These are phyloP conservation scores for Luvunga scandens DNA, from an alignment of 345 rosid species.

Conservation along the genomic window DNA sequence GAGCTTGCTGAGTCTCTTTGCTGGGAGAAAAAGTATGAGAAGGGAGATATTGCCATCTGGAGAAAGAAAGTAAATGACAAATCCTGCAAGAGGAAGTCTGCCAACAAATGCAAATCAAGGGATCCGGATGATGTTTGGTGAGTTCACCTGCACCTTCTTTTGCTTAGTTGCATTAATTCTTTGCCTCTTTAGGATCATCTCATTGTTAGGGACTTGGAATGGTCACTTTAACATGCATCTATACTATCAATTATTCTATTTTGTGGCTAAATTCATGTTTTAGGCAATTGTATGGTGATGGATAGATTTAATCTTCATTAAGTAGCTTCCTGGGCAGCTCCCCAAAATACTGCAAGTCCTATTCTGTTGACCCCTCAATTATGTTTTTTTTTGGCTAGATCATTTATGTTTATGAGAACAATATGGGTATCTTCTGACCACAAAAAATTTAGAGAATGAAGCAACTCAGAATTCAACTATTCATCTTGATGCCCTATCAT, in stretches of 20 bases:
- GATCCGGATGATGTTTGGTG: constrained; percentile 78
- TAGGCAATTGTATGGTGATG: not conserved
- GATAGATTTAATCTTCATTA: constrained; percentile 1
- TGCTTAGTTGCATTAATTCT: not conserved
- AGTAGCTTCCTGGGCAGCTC: not conserved
- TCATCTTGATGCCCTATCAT: not conserved
- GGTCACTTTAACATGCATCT: not conserved
- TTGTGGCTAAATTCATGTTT: not conserved
- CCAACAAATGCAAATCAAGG: constrained; percentile 44
- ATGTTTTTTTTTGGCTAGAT: no score
- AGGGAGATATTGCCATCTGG: constrained; percentile 86
- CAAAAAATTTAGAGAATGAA: not conserved
- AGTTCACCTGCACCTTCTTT: constrained; percentile 22
- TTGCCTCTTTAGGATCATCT: not conserved
- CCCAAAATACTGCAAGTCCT: not conserved
- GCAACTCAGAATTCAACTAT: not conserved
- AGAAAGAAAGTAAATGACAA: constrained; percentile 65
- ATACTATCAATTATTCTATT: not conserved
- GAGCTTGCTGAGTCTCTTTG: constrained; percentile 78
- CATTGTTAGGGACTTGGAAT: not conserved
- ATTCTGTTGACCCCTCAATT: not conserved
- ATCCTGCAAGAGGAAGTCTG: constrained; percentile 52
- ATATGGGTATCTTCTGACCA: not conserved
- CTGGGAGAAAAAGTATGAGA: constrained; percentile 99
- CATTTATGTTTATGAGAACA: not conserved